These are phyloP conservation scores for Phytophthora europaea DNA, from an alignment of 352 stramenopile species.

Conservation along the genomic window DNA sequence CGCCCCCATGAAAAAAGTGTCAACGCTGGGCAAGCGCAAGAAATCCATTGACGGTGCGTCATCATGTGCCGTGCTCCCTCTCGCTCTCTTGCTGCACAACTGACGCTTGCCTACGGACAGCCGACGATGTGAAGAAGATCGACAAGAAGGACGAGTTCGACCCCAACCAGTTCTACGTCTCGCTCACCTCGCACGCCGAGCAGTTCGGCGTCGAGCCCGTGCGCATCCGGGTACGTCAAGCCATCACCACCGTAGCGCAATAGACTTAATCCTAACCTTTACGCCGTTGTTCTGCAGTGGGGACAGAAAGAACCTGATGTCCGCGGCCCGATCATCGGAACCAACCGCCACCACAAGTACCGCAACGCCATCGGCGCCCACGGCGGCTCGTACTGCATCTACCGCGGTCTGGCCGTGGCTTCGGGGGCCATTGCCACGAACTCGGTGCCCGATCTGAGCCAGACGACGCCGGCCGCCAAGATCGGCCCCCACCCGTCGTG, in stretches of 20 bases:
- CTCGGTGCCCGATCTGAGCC: slow-evolving; percentile 79
- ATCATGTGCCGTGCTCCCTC: background rate
- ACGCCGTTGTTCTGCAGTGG: slow-evolving; percentile 69
- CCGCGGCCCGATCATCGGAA: slow-evolving; percentile 96
- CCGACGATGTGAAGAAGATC: slow-evolving; percentile 85
- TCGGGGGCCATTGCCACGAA: slow-evolving; percentile 80
- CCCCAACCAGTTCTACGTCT: slow-evolving; percentile 90
- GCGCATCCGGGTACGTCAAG: slow-evolving; percentile 72
- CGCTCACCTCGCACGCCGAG: slow-evolving; percentile 88
- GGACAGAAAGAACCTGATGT: slow-evolving; percentile 92
- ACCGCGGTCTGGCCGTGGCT: slow-evolving; percentile 96
- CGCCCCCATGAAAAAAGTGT: slow-evolving; percentile 80
- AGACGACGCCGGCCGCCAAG: slow-evolving; percentile 97
- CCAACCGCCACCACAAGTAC: slow-evolving; percentile 96
- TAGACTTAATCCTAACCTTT: slow-evolving; percentile 9
- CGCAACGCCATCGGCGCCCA: slow-evolving; percentile 99
- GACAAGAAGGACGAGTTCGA: slow-evolving; percentile 89
- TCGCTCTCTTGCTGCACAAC: background rate
- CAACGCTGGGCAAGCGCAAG: slow-evolving; percentile 90
- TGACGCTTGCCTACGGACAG: slow-evolving; percentile 38
- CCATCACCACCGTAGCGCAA: background rate
- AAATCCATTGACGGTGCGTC: slow-evolving; percentile 86
- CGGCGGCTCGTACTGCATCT: slow-evolving; percentile 98
- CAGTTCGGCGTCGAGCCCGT: slow-evolving; percentile 90
- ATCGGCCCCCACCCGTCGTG: slow-evolving; percentile 98